A percentile compares a stretch with the other conserved stretches of the same genome.
Conservation (phyloP, 768 basidiomycete genomes). For the Boletus vinaceobasis region DNA sequence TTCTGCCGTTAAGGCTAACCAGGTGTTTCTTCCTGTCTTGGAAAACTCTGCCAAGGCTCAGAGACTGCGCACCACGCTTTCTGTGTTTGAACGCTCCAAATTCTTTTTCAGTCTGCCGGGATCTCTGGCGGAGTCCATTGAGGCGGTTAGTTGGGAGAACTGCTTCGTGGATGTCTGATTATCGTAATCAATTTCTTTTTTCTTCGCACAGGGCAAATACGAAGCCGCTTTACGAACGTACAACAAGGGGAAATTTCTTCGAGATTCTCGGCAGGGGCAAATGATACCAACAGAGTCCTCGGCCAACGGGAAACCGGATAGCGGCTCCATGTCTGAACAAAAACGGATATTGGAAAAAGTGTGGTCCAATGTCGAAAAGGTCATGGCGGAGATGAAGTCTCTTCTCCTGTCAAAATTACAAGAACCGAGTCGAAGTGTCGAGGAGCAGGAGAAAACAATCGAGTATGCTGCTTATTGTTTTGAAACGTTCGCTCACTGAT, state of each 20-base stretch:
- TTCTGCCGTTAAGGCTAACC: constrained; percentile 89
- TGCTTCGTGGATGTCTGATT: neutral
- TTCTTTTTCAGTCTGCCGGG: constrained; percentile 99
- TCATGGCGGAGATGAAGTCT: constrained; percentile 87
- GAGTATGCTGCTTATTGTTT: constrained; percentile 55
- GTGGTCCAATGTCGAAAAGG: constrained; percentile 92
- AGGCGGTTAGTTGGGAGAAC: constrained; percentile 56
- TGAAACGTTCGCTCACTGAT: constrained; percentile 6
- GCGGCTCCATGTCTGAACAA: constrained; percentile 68
- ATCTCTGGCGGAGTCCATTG: constrained; percentile 82
- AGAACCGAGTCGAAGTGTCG: constrained; percentile 74
- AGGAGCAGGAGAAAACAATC: constrained; percentile 96
- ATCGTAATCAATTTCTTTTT: neutral
- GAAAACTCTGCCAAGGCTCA: constrained; percentile 95
- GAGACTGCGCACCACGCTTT: constrained; percentile 86
- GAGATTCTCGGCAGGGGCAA: constrained; percentile 87
- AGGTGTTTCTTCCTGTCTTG: constrained; percentile 92
- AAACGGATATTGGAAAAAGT: constrained; percentile 93
- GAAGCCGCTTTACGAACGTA: constrained; percentile 93
- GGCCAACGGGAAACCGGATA: constrained; percentile 52
- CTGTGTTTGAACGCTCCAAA: constrained; percentile 93
- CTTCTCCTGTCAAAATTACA: constrained; percentile 75
- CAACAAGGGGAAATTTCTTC: constrained; percentile 91
- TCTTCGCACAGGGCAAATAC: constrained; percentile 74
- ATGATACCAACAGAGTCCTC: constrained; percentile 65